These are phyloP conservation scores for Cladosporium cucumerinum DNA, from an alignment of 2,329 filamentous ascomycete genomes.

Conservation along the genomic window DNA sequence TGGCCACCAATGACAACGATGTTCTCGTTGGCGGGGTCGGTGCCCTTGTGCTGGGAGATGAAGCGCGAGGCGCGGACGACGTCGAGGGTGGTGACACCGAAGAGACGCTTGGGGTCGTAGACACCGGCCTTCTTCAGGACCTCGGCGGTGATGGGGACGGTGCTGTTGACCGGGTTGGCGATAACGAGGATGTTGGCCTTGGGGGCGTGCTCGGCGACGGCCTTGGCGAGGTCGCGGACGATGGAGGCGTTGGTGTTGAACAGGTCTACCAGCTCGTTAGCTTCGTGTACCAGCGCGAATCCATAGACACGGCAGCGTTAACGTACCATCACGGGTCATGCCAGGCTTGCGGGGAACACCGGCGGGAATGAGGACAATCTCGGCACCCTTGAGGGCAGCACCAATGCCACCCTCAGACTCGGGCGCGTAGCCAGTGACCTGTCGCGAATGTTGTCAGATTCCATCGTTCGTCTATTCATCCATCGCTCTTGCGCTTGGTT, in stretches of 20 bases:
- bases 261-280: slow-evolving; percentile 58
- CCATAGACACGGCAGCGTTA: background rate
- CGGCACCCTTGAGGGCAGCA: slow-evolving; percentile 76
- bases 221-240: slow-evolving; percentile 96
- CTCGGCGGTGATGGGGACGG: slow-evolving; percentile 95
- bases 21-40: slow-evolving; percentile 87
- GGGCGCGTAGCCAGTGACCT: slow-evolving; percentile 84
- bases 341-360: slow-evolving; percentile 98
- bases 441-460: slow-evolving; percentile 8
- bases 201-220: slow-evolving; percentile 80
- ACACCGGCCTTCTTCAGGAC: slow-evolving; percentile 92
- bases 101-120: slow-evolving; percentile 99
- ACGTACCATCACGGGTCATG: slow-evolving; percentile 89
- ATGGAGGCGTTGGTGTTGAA: slow-evolving; percentile 99
- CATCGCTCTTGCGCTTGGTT: background rate
- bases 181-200: slow-evolving; percentile 96
- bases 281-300: background rate
- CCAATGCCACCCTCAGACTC: slow-evolving; percentile 64
- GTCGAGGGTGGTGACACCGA: slow-evolving; percentile 98
- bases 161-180: slow-evolving; percentile 98
- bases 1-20: slow-evolving; percentile 96
- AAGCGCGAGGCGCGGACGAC: slow-evolving; percentile 97
- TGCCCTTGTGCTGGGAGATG: slow-evolving; percentile 89
- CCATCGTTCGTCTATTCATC: slow-evolving; percentile 1
- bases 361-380: slow-evolving; percentile 95